Base-by-base conservation (phyloP, 208 protist species). In the Crithidia thermophila region DNA sequence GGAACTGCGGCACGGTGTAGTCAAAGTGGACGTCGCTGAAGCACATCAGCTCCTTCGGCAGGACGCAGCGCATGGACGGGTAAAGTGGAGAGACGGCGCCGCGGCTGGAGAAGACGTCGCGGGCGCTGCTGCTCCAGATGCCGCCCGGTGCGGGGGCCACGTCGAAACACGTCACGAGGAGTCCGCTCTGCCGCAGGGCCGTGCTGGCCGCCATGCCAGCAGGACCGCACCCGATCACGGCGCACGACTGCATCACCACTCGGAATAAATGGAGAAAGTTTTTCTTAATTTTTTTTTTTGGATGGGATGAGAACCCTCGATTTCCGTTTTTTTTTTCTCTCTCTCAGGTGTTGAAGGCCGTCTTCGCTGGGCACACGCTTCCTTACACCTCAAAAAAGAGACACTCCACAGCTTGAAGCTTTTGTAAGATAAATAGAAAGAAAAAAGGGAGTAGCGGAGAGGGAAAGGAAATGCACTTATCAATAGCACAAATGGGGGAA, bases 101-200 rank as follows among this genome's bases (percentile, higher is more conserved):
- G 18, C 91, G 75, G 30, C 62, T 67, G 49, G 81, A 88, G 61
- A 93, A 92, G 37, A 82, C 52, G 36, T 89, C 84, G 55, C 81
- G 87, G 6, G 77, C 81, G 64, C 87, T 87, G 60, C 65, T 83
- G 33, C 37, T 52, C 88, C 91, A 96, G 37, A 96, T 81, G 34
- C 91, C 91, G n/a, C 91, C 91, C 39, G 82, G 77, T 20, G 66
- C 72, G 4, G 76, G 39, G 40, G 68, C 72, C 16, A 94, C 1
- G 28, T 96, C 88, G 65, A 96, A 96, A 76, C 91, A 94, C 1
- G 91, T 96, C 28, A 96, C 91, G 7, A 96, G 59, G 16, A 94
- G 53, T 13, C 91, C 91, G 56, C 78, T 79, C 56, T 90, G 88
- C 1, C 88, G 84, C 34, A 96, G 77, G 21, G 63, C 51, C 9